Evolutionary conservation across 73 alveolate species (phyloP), one percentile per base, ranked within the genome.

Genomic region (Blepharisma japonicum): DNA sequence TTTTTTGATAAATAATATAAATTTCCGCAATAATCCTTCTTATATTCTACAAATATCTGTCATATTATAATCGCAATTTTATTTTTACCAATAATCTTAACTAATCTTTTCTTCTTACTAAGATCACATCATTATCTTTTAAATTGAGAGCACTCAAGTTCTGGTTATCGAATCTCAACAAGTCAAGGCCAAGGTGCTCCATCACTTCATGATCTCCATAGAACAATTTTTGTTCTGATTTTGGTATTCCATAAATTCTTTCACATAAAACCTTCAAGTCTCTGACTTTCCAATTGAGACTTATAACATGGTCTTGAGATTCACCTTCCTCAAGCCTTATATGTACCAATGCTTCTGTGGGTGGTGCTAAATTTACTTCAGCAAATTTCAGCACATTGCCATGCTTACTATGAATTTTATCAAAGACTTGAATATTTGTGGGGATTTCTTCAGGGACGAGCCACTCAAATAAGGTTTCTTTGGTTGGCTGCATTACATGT

Each of bases 311-410:
- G 2, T 20, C 49, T 25, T 61, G 47, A 14, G 14, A 14, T 20
- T 39, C 18, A 3, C 74, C 74, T 8, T 61, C 74, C 23, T 61
- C 74, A 18, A 39, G 14, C 47, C 23, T 39, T 8, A 61, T 14
- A 18, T 14, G 14, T 4, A 61, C 14, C 14, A 14, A 14, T 61
- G 74, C 74, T 61, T n/a, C 23, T 61, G 74, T 61, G 38, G 74
- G 74, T 2, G 74, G 74, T 14, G 39, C 74, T 25, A 61, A 25
- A 61, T 25, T 61, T 20, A 61, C 23, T 61, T 61, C 74, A 9
- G 74, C 74, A 39, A 61, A 61, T 25, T 61, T 61, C 18, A 14
- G 46, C 38, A 61, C 74, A 14, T 14, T 14, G 2, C 74, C 74
- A 25, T 61, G 74, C 3, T n/a, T 61, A 2, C 23, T 25, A 14